These are phyloP conservation scores for Tulasnella sp. DNA, from an alignment of 768 basidiomycete species.

Conservation along the genomic window DNA sequence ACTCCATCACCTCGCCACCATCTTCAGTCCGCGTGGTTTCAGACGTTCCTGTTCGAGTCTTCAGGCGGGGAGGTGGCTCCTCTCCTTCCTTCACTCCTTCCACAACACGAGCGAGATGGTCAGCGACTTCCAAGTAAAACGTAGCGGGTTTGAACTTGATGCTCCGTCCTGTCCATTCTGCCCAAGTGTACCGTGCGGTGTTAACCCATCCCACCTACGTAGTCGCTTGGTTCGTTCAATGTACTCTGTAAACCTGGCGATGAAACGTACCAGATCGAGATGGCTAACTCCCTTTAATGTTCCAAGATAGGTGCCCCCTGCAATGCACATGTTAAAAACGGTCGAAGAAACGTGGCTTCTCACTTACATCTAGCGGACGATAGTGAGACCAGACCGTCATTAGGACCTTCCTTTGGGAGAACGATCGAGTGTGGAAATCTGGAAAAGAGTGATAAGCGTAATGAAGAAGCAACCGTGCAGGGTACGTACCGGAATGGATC, in stretches of 20 bases:
- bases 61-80: neutral
- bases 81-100: conserved; percentile 49
- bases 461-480: neutral
- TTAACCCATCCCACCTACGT: conserved; percentile 42
- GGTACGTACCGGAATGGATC: conserved; percentile 73
- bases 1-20: conserved; percentile 1
- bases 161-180: conserved; percentile 80
- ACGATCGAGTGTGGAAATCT: conserved; percentile 75
- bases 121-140: conserved; percentile 82
- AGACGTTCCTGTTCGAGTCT: neutral
- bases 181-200: conserved; percentile 81
- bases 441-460: neutral
- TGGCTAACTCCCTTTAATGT: conserved; percentile 89
- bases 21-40: neutral
- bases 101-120: conserved; percentile 72
- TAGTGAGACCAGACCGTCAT: conserved; percentile 90
- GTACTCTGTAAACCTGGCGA: neutral
- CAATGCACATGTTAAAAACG: neutral
- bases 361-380: conserved; percentile 68
- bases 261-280: conserved; percentile 63
- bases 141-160: conserved; percentile 89
- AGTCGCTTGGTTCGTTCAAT: neutral
- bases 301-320: conserved; percentile 84
- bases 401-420: conserved; percentile 81
- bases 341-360: neutral